Evolutionary conservation across 257 asterid genomes (phyloP), one percentile per base, ranked within the genome.

Genomic region (Lantana camara): DNA sequence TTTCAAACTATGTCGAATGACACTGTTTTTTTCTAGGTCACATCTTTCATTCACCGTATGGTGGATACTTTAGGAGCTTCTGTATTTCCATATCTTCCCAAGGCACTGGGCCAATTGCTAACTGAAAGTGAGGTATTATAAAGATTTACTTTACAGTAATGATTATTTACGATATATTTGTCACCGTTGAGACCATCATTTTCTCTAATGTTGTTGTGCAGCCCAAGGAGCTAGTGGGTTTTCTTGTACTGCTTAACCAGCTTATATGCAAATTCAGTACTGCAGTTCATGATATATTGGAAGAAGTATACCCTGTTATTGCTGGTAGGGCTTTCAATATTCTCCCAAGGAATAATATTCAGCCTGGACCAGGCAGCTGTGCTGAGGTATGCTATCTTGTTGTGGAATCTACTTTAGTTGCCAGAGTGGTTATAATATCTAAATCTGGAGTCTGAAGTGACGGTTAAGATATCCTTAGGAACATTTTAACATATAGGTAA

Each of bases 31-130:
- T 57, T 40, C 44, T 61, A 94, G 99, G 88, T 94, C 72, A 82
- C 88, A 45, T 88, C 99, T 60, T 94, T 88, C 72, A 80, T 94
- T 78, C 97, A 94, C 72, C 96, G 99, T 51, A 94, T 94, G 97
- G 96, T 90, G 77, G 95, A 94, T 58, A 90, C 86, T 42, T 73
- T 94, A 55, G 99, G 99, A 48, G 75, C 80, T 50, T 84, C 90
- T 14, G 90, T 94, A 50, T 94, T 94, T 77, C 96, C 99, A 0
- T 81, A 77, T 75, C 99, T 94, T 61, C 97, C 96, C 0, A 90
- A 86, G 81, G 93, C 95, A 45, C 78, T 94, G 73, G 95, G 83
- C 67, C 95, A 86, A 81, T 80, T 94, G 81, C 89, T 94, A 22
- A 74, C 87, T 9, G 97, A 85, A 68, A 88, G 93, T 63, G 92